Percentiles rank a stretch among this genome's conserved stretches.
Conservation (phyloP, 2,329 filamentous ascomycete species). For the Kalmusia sp. region DNA sequence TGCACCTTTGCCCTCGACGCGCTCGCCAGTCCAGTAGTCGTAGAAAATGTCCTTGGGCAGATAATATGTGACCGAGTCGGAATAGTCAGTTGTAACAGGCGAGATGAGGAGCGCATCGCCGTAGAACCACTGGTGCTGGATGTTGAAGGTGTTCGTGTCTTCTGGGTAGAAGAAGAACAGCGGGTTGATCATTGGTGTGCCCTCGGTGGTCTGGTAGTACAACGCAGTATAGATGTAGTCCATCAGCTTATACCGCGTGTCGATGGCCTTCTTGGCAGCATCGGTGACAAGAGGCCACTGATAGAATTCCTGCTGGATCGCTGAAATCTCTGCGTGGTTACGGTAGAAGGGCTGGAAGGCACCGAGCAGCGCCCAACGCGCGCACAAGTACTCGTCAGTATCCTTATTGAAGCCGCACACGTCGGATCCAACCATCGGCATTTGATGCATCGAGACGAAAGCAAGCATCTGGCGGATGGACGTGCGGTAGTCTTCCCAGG, state of each 20-base stretch:
- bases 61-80: constrained; percentile 62
- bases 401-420: constrained; percentile 78
- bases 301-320: constrained; percentile 75
- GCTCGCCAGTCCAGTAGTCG: constrained; percentile 63
- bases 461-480: constrained; percentile 53
- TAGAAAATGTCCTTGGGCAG: constrained; percentile 67
- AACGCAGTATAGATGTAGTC: constrained; percentile 82
- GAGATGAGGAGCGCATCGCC: constrained; percentile 64
- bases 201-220: constrained; percentile 64
- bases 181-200: constrained; percentile 71
- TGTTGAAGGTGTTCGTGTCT: constrained; percentile 59
- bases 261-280: constrained; percentile 72
- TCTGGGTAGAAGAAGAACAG: constrained; percentile 75
- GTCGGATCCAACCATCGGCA: constrained; percentile 63
- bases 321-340: constrained; percentile 68
- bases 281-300: constrained; percentile 68
- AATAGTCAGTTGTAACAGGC: constrained; percentile 61
- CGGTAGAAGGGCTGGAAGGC: constrained; percentile 80
- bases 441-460: constrained; percentile 56
- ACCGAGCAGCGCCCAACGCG: constrained; percentile 76
- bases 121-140: constrained; percentile 66
- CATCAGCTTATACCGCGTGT: constrained; percentile 75
- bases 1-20: constrained; percentile 55
- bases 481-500: constrained; percentile 54
- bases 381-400: constrained; percentile 72